Conservation (phyloP, 2,329 filamentous ascomycete genomes). For the Colletotrichum musae region DNA sequence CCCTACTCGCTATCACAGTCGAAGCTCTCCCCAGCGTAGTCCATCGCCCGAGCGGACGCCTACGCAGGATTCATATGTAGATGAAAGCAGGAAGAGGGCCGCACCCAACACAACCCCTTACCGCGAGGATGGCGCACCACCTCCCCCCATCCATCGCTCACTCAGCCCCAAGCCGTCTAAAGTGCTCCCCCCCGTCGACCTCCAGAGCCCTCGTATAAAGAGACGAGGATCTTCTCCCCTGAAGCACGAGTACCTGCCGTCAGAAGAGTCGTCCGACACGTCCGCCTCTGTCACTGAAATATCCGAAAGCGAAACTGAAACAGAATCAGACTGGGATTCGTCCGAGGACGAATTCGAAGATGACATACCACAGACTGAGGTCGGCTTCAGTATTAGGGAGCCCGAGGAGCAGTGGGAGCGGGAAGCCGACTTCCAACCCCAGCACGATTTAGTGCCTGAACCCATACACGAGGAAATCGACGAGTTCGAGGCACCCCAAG, state of each 20-base stretch:
- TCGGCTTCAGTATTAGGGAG: slow-evolving; percentile 70
- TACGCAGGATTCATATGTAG: slow-evolving; percentile 55
- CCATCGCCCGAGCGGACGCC: slow-evolving; percentile 55
- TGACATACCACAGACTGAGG: slow-evolving; percentile 71
- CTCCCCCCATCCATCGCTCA: slow-evolving; percentile 68
- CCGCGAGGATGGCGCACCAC: slow-evolving; percentile 69
- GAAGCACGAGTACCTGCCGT: slow-evolving; percentile 97
- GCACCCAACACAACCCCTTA: slow-evolving; percentile 53
- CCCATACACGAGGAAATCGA: background rate
- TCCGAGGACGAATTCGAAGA: slow-evolving; percentile 71
- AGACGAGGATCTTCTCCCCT: slow-evolving; percentile 91
- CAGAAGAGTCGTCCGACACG: slow-evolving; percentile 74
- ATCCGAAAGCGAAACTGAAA: slow-evolving; percentile 36
- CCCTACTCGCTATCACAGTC: slow-evolving; percentile 53
- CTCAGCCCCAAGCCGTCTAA: slow-evolving; percentile 56
- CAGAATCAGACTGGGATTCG: slow-evolving; percentile 66
- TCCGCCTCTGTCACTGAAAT: slow-evolving; percentile 70
- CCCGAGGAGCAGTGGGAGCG: slow-evolving; percentile 47
- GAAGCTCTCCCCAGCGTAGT: slow-evolving; percentile 45
- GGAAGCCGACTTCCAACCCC: slow-evolving; percentile 43
- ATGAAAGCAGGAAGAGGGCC: slow-evolving; percentile 51
- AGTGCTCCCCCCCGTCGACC: slow-evolving; percentile 63
- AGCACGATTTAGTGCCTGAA: slow-evolving; percentile 9
- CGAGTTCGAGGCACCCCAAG: background rate
- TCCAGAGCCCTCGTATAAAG: slow-evolving; percentile 63